Conservation (phyloP, 2,329 filamentous ascomycete genomes). For the Claviceps humidiphila region DNA sequence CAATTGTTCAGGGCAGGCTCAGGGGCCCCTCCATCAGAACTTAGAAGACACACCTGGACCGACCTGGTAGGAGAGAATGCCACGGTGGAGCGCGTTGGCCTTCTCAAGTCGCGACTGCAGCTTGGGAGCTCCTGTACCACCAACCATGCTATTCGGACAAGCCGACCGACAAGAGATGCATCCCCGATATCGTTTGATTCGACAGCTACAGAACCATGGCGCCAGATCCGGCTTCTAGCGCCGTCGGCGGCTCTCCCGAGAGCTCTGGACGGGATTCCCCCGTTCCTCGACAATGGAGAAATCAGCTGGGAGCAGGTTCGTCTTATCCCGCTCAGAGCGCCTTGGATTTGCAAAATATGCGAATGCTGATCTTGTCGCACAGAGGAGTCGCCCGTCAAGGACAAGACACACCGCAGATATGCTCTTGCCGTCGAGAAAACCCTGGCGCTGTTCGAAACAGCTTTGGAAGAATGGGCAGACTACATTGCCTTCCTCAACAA, state of each 20-base stretch:
- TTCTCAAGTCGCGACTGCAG: not conserved
- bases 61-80: no score
- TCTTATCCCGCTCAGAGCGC: constrained; percentile 5
- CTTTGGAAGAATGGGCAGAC: constrained; percentile 96
- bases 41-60: no score
- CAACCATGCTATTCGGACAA: constrained; percentile 4
- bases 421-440: constrained; percentile 77
- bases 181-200: constrained; percentile 8
- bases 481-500: constrained; percentile 95
- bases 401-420: constrained; percentile 74
- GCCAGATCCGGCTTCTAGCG: constrained; percentile 44
- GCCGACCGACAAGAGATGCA: constrained; percentile 3
- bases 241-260: constrained; percentile 57
- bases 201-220: constrained; percentile 36
- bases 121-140: not conserved
- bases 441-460: constrained; percentile 79
- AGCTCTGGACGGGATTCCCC: constrained; percentile 75
- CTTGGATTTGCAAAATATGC: not conserved
- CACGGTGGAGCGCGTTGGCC: no score
- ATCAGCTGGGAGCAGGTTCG: constrained; percentile 65
- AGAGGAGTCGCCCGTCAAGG: constrained; percentile 45
- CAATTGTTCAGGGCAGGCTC: no score
- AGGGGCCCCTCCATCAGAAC: no score
- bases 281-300: constrained; percentile 62
- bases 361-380: constrained; percentile 2